phyloP scores from a whole-genome alignment of 495 filamentous ascomycete genomes.

The Penicillium argentinense region DNA sequence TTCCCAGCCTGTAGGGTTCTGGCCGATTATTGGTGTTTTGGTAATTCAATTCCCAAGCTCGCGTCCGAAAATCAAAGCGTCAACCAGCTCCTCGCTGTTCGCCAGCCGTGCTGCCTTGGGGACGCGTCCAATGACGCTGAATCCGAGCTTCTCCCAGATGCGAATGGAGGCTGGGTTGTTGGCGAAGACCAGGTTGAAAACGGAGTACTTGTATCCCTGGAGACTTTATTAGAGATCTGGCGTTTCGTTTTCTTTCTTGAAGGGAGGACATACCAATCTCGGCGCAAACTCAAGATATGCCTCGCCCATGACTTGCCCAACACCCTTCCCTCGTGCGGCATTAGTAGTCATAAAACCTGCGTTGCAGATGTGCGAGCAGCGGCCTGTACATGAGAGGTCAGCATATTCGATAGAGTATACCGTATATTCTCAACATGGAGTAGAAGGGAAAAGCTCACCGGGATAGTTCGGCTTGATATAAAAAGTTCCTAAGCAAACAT shows the following conservation, averaged over 20 bases:
- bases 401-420: not conserved
- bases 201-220: slow-evolving; percentile 88
- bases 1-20: too few relatives aligned
- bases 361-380: slow-evolving; percentile 80
- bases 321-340: slow-evolving; percentile 79
- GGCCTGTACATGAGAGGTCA: slow-evolving; percentile 30
- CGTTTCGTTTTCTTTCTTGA: too few relatives aligned
- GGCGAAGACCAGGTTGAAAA: slow-evolving; percentile 98
- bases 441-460: slow-evolving; percentile 55
- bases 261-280: slow-evolving; percentile 59
- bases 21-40: not conserved
- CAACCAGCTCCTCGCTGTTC: slow-evolving; percentile 44
- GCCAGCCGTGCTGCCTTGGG: slow-evolving; percentile 40
- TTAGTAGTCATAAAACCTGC: slow-evolving; percentile 89
- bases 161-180: slow-evolving; percentile 91
- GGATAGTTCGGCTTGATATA: slow-evolving; percentile 99
- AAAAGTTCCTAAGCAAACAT: slow-evolving; percentile 86
- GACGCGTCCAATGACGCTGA: slow-evolving; percentile 89
- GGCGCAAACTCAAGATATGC: slow-evolving; percentile 91
- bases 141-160: slow-evolving; percentile 95
- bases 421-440: not conserved
- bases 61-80: slow-evolving; percentile 49
- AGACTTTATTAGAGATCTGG: not conserved
- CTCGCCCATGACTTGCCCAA: slow-evolving; percentile 88
- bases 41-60: slow-evolving; percentile 29